A percentile compares a stretch with the other conserved stretches of the same genome.
These are phyloP conservation scores for Neurospora terricola DNA, from an alignment of 495 filamentous ascomycete species.

Conservation along the genomic window DNA sequence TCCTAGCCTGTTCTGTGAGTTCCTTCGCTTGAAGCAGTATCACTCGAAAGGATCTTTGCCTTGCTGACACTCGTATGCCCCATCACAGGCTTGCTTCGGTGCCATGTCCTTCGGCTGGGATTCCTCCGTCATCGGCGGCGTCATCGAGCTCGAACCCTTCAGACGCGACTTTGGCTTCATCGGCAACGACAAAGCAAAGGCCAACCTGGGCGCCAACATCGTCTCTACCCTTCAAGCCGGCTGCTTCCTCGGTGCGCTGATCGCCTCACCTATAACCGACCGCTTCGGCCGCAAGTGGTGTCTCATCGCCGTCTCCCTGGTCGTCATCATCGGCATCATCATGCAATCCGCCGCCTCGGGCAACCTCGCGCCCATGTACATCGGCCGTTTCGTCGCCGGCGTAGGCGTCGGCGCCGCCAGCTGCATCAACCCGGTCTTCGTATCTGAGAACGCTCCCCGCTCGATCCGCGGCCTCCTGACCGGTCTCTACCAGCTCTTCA, in stretches of 20 bases:
- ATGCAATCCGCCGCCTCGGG: slow-evolving; percentile 44
- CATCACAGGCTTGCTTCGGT: slow-evolving; percentile 55
- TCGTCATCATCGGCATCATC: slow-evolving; percentile 45
- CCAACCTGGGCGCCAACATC: slow-evolving; percentile 36
- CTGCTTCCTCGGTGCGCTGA: slow-evolving; percentile 36
- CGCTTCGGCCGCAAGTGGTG: slow-evolving; percentile 42
- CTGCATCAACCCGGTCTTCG: slow-evolving; percentile 51
- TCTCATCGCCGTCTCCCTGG: slow-evolving; percentile 45
- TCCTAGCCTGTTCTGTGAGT: slow-evolving; percentile 56
- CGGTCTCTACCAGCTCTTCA: slow-evolving; percentile 51
- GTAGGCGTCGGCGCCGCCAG: slow-evolving; percentile 50
- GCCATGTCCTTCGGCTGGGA: slow-evolving; percentile 64
- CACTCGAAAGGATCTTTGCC: slow-evolving; percentile 4
- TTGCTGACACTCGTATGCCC: not conserved
- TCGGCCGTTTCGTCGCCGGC: slow-evolving; percentile 52
- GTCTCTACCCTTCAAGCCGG: slow-evolving; percentile 48
- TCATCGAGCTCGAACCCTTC: slow-evolving; percentile 42
- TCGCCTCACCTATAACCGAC: slow-evolving; percentile 28
- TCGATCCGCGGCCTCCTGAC: slow-evolving; percentile 47
- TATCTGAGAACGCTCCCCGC: slow-evolving; percentile 44
- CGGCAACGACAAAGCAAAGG: slow-evolving; percentile 16
- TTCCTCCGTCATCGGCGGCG: slow-evolving; percentile 57
- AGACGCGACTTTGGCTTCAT: slow-evolving; percentile 31
- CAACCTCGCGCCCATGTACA: slow-evolving; percentile 45
- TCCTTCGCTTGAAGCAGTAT: not conserved